Conservation (phyloP, 768 basidiomycete species). For the Mrakia blollopis region DNA sequence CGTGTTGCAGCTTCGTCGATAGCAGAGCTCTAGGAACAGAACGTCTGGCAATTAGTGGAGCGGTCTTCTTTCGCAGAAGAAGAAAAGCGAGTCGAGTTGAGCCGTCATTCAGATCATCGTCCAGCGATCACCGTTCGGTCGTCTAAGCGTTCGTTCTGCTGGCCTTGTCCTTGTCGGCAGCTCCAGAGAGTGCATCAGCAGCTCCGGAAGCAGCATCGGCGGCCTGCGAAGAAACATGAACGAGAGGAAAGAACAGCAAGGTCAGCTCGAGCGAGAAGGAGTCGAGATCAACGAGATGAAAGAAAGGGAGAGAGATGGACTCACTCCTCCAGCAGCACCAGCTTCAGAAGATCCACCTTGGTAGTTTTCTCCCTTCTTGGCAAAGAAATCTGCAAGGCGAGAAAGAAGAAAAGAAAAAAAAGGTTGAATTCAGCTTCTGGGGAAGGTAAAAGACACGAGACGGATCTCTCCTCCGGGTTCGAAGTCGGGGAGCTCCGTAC, state of each 20-base stretch:
- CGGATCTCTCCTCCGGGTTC: no score
- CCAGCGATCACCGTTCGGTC: background rate
- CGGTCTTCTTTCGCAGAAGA: background rate
- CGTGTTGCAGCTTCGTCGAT: background rate
- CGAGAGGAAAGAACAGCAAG: background rate
- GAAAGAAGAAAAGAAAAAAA: background rate
- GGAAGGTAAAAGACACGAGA: background rate
- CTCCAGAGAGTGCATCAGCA: slow-evolving; percentile 16
- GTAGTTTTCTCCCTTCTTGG: slow-evolving; percentile 28
- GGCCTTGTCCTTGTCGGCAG: slow-evolving; percentile 9
- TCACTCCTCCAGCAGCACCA: background rate
- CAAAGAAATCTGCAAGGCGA: slow-evolving; percentile 20
- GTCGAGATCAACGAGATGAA: background rate
- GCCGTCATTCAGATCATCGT: slow-evolving; percentile 3
- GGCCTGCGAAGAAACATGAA: background rate
- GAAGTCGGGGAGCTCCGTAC: slow-evolving; percentile 9
- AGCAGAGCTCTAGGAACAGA: no score
- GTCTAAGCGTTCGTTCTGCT: slow-evolving; percentile 15
- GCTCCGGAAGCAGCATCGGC: background rate
- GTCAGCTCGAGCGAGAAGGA: background rate
- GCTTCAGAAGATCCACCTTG: background rate
- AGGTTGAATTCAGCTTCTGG: background rate
- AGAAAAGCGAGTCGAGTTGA: background rate
- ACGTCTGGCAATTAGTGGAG: no score
- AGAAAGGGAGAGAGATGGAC: background rate